Evolutionary conservation across 2,329 filamentous ascomycete genomes (phyloP).

Genomic region (Botrytis deweyae): DNA sequence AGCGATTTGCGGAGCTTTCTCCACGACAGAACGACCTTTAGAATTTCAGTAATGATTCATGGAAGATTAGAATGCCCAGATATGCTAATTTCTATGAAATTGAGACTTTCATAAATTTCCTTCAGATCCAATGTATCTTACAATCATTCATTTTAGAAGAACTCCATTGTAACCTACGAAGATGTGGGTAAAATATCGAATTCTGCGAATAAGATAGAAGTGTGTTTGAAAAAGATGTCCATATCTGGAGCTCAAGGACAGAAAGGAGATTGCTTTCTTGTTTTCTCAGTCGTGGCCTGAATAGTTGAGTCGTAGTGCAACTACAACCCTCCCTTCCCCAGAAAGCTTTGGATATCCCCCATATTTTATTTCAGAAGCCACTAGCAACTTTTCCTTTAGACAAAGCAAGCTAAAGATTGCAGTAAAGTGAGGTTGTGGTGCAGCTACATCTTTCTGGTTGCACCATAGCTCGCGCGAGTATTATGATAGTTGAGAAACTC

Average conservation of each 20-base stretch:
- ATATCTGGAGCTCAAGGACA: too few relatives aligned
- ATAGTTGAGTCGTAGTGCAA: not conserved
- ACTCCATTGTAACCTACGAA: not conserved
- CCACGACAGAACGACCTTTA: rapidly evolving
- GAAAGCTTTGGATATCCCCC: rapidly evolving
- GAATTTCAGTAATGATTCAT: not conserved
- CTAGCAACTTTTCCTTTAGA: rapidly evolving
- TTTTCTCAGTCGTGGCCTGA: not conserved
- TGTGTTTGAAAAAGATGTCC: rapidly evolving
- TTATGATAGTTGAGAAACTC: not conserved
- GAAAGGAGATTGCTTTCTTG: not conserved
- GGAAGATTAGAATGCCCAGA: not conserved
- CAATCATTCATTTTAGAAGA: not conserved
- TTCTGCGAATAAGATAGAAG: not conserved
- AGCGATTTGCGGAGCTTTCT: not conserved
- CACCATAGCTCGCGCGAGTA: rapidly evolving
- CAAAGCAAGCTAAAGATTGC: not conserved
- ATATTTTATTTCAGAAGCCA: not conserved
- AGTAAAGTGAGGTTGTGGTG: not conserved
- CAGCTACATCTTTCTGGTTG: not conserved
- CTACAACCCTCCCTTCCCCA: rapidly evolving
- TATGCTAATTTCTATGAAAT: not conserved
- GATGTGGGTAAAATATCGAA: not conserved
- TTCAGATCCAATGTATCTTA: too few relatives aligned
- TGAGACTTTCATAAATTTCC: not conserved